Evolutionary conservation across 441 rosid genomes (phyloP).

Genomic region (Pelargonium australe): DNA sequence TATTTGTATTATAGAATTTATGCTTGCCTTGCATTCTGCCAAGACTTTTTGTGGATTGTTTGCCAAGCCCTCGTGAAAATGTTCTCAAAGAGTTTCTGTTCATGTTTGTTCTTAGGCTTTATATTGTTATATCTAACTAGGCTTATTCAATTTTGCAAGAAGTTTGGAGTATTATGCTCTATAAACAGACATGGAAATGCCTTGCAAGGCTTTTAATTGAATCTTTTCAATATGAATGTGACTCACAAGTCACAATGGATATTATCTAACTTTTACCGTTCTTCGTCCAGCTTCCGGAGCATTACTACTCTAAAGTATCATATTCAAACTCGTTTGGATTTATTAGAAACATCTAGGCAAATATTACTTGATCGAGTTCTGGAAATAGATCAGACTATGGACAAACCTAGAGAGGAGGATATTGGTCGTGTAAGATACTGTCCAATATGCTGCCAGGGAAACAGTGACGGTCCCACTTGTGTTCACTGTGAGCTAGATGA

Average conservation of each 20-base stretch:
- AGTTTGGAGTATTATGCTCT: not conserved
- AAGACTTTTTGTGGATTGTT: not conserved
- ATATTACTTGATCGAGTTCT: conserved; percentile 51
- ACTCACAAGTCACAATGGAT: conserved; percentile 12
- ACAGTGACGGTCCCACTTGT: conserved; percentile 77
- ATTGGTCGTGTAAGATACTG: conserved; percentile 69
- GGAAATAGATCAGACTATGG: conserved; percentile 79
- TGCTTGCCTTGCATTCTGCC: not conserved
- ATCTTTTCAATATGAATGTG: conserved; percentile 4
- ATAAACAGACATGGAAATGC: conserved; percentile 3
- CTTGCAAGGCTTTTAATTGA: not conserved
- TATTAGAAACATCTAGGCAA: conserved; percentile 61
- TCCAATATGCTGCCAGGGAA: conserved; percentile 48
- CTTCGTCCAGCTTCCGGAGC: conserved; percentile 59
- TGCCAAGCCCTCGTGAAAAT: not conserved
- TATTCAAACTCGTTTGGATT: conserved; percentile 76
- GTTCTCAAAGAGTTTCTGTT: not conserved
- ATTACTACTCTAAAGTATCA: conserved; percentile 69
- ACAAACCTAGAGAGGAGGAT: conserved; percentile 72
- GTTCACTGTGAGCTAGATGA: conserved; percentile 83
- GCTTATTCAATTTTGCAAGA: conserved; percentile 2
- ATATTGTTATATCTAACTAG: not conserved
- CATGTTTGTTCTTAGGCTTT: not conserved
- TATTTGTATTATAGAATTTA: not conserved
- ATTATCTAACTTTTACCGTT: conserved; percentile 17